phyloP scores from a whole-genome alignment of 441 rosid species.

The Erodium trifolium region DNA sequence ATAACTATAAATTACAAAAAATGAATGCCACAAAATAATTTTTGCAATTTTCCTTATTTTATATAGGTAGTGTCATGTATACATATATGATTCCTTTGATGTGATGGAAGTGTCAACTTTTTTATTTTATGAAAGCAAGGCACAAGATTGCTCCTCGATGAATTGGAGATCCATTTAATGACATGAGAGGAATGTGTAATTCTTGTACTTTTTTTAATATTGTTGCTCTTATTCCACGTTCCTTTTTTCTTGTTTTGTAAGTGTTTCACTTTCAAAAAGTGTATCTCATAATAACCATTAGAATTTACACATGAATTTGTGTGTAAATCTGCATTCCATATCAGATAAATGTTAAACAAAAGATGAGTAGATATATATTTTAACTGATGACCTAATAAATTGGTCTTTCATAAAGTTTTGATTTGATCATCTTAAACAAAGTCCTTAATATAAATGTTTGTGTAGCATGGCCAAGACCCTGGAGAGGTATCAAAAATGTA shows the following conservation, averaged over 20 bases:
- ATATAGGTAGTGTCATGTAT: no score
- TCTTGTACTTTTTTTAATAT: background rate
- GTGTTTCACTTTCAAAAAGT: background rate
- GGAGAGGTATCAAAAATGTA: conserved; percentile 24
- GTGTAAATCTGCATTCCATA: no score
- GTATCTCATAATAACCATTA: no score
- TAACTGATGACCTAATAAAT: no score
- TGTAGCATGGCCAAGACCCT: conserved; percentile 20
- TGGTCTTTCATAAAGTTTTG: no score
- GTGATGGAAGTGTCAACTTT: background rate
- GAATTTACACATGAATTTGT: no score
- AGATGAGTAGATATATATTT: background rate
- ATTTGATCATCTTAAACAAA: no score
- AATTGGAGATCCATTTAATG: background rate
- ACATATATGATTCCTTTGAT: background rate
- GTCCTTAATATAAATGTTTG: background rate
- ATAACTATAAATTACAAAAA: no score
- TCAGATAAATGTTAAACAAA: background rate
- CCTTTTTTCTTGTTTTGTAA: background rate
- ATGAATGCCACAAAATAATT: no score
- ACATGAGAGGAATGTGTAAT: background rate
- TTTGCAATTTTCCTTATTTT: no score
- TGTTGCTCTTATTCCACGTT: background rate
- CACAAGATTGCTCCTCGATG: background rate
- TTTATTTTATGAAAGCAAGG: background rate